phyloP scores from a whole-genome alignment of 1,284 basidiomycete species.

The Ganoderma meredithae region DNA sequence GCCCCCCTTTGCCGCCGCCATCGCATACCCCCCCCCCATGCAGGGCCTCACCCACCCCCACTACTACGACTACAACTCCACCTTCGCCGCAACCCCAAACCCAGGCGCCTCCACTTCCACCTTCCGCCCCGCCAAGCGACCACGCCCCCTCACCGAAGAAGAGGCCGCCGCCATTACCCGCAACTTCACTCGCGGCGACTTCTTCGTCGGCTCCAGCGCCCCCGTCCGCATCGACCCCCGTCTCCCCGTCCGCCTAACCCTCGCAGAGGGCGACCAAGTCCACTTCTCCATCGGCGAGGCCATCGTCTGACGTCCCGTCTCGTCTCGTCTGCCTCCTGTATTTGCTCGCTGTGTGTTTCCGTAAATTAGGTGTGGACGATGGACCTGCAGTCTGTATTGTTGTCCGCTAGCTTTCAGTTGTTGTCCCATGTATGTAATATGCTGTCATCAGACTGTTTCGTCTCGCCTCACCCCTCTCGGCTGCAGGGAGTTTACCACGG shows the following conservation, averaged over 20 bases:
- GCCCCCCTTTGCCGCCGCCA: constrained; percentile 32
- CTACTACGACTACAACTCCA: constrained; percentile 81
- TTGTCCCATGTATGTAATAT: constrained; percentile 27
- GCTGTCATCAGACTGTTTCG: not conserved
- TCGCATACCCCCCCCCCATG: constrained; percentile 41
- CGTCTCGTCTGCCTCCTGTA: not conserved
- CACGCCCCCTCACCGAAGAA: constrained; percentile 78
- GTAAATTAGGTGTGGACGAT: constrained; percentile 18
- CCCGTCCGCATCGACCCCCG: constrained; percentile 82
- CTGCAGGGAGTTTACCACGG: not conserved
- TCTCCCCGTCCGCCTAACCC: constrained; percentile 73
- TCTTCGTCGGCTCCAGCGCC: constrained; percentile 77
- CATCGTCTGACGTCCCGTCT: constrained; percentile 24
- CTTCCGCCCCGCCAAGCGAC: constrained; percentile 77
- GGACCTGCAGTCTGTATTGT: constrained; percentile 33
- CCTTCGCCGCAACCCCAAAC: constrained; percentile 37
- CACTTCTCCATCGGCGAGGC: constrained; percentile 79
- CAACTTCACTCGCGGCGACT: constrained; percentile 79
- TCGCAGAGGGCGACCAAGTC: constrained; percentile 81
- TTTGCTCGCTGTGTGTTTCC: constrained; percentile 5
- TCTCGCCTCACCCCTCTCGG: not conserved
- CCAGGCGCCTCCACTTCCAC: constrained; percentile 64
- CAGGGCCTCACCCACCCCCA: constrained; percentile 66
- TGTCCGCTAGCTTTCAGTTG: constrained; percentile 24
- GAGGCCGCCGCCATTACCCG: constrained; percentile 81